Percentiles rank a stretch among this genome's conserved stretches.
These are phyloP conservation scores for Aspergillus ruber DNA, from an alignment of 2,329 filamentous ascomycete genomes.

Conservation along the genomic window DNA sequence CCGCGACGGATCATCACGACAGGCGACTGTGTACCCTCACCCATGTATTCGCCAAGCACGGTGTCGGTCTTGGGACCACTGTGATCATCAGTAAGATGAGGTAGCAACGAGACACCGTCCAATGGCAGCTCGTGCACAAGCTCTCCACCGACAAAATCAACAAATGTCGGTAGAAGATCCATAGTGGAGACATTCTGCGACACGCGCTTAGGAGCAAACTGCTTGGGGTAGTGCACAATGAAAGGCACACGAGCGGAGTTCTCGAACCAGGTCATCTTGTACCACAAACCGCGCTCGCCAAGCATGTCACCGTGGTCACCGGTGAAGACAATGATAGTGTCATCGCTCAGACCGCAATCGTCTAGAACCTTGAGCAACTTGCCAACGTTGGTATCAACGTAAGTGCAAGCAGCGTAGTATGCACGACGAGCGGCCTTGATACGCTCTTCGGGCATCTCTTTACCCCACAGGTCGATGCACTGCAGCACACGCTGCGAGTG, in stretches of 20 bases:
- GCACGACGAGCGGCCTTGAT: conserved; percentile 78
- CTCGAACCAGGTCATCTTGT: conserved; percentile 98
- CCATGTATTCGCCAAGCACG: conserved; percentile 92
- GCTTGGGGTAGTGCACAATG: conserved; percentile 71
- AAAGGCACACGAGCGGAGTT: conserved; percentile 83
- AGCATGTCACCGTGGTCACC: conserved; percentile 96
- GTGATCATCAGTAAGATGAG: conserved; percentile 60
- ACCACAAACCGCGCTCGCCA: conserved; percentile 83
- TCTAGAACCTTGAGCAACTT: conserved; percentile 71
- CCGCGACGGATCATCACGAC: conserved; percentile 92
- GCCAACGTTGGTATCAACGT: conserved; percentile 88
- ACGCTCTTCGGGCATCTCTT: conserved; percentile 76
- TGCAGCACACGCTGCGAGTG: conserved; percentile 83
- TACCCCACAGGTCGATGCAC: conserved; percentile 79
- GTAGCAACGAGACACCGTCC: conserved; percentile 74
- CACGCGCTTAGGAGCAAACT: conserved; percentile 69
- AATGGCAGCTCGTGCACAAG: conserved; percentile 68
- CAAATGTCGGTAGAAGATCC: conserved; percentile 82
- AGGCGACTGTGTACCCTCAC: conserved; percentile 81
- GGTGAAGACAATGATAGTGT: conserved; percentile 88
- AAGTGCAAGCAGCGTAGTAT: conserved; percentile 89
- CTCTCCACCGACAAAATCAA: conserved; percentile 69
- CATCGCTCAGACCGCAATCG: conserved; percentile 69
- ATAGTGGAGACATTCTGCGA: conserved; percentile 82
- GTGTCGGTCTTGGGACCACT: conserved; percentile 59